Conservation (phyloP, 768 basidiomycete genomes). For the Boletus rubescentipes region DNA sequence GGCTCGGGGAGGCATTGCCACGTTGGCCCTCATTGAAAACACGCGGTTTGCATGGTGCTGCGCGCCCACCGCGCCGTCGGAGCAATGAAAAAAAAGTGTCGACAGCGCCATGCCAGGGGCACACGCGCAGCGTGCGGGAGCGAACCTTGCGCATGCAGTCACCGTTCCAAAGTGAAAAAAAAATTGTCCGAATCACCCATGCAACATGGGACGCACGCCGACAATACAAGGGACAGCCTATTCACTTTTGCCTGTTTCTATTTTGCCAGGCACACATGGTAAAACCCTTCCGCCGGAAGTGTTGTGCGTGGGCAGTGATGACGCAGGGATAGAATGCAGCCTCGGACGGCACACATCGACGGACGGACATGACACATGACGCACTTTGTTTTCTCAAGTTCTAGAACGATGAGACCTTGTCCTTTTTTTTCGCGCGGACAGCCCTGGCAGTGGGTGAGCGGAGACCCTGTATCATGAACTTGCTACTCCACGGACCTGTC, state of each 20-base stretch:
- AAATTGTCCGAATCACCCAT: background rate
- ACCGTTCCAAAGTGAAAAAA: background rate
- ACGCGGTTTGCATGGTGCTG: slow-evolving; percentile 16
- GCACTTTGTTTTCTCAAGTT: slow-evolving; percentile 1
- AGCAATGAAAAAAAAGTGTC: background rate
- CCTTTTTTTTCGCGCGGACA: background rate
- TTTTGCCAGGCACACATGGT: slow-evolving; percentile 11
- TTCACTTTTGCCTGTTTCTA: background rate
- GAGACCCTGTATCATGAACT: slow-evolving; percentile 22
- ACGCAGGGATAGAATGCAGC: slow-evolving; percentile 14
- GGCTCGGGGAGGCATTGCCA: background rate
- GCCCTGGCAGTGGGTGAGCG: slow-evolving; percentile 4
- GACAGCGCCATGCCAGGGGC: background rate
- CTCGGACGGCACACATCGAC: background rate
- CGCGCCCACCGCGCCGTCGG: slow-evolving; percentile 8
- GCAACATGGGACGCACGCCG: slow-evolving; percentile 10
- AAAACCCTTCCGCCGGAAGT: background rate
- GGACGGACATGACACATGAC: slow-evolving; percentile 26
- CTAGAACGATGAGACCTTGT: background rate
- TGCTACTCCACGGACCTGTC: slow-evolving; percentile 22
- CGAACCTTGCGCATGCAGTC: background rate
- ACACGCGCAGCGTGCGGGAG: background rate
- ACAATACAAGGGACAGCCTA: background rate
- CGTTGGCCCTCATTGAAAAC: slow-evolving; percentile 26
- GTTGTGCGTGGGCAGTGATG: slow-evolving; percentile 2